Conservation (phyloP, 345 rosid genomes). For the Lepidium africanum region DNA sequence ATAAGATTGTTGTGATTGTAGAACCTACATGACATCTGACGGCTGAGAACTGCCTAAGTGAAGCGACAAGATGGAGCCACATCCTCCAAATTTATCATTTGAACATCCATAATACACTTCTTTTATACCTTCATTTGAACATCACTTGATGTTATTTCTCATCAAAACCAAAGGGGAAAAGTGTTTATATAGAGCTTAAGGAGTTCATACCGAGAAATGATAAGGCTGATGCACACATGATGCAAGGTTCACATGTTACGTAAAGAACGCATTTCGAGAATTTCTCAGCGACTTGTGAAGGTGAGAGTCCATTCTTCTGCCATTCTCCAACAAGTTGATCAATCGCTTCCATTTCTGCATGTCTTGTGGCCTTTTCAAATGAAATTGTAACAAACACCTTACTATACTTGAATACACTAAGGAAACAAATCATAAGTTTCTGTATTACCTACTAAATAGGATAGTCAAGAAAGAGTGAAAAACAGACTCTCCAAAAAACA, state of each 20-base stretch:
- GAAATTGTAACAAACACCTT: not conserved
- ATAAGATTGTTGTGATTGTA: not conserved
- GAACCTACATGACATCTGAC: conserved; percentile 21
- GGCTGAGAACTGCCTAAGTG: conserved; percentile 37
- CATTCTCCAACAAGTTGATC: conserved; percentile 65
- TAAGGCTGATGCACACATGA: conserved; percentile 88
- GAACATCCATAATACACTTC: conserved; percentile 71
- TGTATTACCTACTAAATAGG: not conserved
- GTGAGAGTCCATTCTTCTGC: conserved; percentile 47
- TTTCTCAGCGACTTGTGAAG: conserved; percentile 48
- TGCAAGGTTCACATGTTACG: conserved; percentile 91
- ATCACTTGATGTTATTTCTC: no score
- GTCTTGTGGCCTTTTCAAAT: conserved; percentile 60
- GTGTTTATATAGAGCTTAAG: not conserved
- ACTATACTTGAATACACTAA: not conserved
- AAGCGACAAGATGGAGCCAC: conserved; percentile 66
- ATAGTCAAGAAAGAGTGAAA: not conserved
- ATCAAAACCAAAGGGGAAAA: not conserved
- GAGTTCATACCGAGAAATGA: conserved; percentile 54
- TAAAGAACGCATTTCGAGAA: conserved; percentile 58
- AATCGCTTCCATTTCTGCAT: conserved; percentile 94
- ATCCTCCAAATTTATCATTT: conserved; percentile 88
- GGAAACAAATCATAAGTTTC: not conserved
- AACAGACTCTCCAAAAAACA: not conserved
- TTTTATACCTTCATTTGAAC: conserved; percentile 61